Conservation (phyloP, 2,329 filamentous ascomycete genomes). For the Paraphaeosphaeria minitans region DNA sequence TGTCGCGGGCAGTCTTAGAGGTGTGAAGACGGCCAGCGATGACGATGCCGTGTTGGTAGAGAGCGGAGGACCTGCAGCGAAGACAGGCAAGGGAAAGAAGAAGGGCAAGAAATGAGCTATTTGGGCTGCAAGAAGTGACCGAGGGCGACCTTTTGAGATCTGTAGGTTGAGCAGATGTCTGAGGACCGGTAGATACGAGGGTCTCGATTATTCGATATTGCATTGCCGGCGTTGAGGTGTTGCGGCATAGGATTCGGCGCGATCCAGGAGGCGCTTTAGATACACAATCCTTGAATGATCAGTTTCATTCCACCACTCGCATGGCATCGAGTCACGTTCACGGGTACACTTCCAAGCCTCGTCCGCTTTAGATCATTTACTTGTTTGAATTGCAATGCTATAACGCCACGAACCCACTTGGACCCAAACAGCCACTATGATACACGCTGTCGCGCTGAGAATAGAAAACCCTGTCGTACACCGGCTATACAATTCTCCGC, state of each 20-base stretch:
- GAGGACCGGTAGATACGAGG: neutral
- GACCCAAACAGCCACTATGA: constrained; percentile 29
- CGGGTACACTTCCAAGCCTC: neutral
- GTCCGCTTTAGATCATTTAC: neutral
- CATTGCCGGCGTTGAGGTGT: constrained; percentile 32
- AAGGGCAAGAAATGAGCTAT: constrained; percentile 65
- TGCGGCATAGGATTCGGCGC: constrained; percentile 7
- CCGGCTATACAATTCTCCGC: constrained; percentile 34
- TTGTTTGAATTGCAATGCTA: constrained; percentile 37
- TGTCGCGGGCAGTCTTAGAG: constrained; percentile 41
- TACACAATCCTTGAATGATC: constrained; percentile 11
- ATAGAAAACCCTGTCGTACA: constrained; percentile 31
- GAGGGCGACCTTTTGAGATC: neutral
- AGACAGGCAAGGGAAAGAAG: constrained; percentile 62
- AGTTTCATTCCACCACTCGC: neutral
- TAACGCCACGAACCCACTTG: constrained; percentile 38
- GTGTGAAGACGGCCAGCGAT: constrained; percentile 55
- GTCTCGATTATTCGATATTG: constrained; percentile 14
- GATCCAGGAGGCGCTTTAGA: constrained; percentile 8
- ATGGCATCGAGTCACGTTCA: neutral
- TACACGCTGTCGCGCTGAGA: constrained; percentile 27
- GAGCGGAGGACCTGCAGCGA: constrained; percentile 54
- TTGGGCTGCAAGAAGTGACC: neutral
- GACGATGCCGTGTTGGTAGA: constrained; percentile 83
- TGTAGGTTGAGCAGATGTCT: neutral